phyloP scores from a whole-genome alignment of 805 yeast genomes.

The Starmerella ratchasimensis region DNA sequence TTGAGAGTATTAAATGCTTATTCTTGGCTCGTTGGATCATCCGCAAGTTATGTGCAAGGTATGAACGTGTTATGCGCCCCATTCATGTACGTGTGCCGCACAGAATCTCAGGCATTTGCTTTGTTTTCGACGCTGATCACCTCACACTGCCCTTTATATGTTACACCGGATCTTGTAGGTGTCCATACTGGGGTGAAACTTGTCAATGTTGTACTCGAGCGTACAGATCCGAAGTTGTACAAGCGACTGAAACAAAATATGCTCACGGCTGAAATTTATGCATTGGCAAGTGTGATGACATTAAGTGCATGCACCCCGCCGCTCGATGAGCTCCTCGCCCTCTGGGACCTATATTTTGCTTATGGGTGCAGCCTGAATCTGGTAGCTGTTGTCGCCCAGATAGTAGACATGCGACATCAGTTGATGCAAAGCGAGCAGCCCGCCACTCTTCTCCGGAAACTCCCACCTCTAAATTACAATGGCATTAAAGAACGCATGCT shows the following conservation, averaged over 20 bases:
- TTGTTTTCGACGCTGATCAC: slow-evolving; percentile 50
- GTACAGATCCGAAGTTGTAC: slow-evolving; percentile 60
- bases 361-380: slow-evolving; percentile 84
- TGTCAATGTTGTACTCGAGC: slow-evolving; percentile 58
- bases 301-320: slow-evolving; percentile 84
- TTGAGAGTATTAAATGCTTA: slow-evolving; percentile 59
- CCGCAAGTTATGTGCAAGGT: slow-evolving; percentile 52
- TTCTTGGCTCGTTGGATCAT: slow-evolving; percentile 35
- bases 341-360: slow-evolving; percentile 87
- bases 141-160: slow-evolving; percentile 59
- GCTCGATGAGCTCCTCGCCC: slow-evolving; percentile 50
- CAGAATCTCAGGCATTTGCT: slow-evolving; percentile 78
- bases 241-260: slow-evolving; percentile 46
- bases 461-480: slow-evolving; percentile 57
- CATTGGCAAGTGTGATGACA: slow-evolving; percentile 58
- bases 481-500: slow-evolving; percentile 66
- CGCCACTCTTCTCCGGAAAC: slow-evolving; percentile 57
- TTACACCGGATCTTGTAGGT: slow-evolving; percentile 64
- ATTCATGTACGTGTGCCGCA: slow-evolving; percentile 54
- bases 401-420: slow-evolving; percentile 51
- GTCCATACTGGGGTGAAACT: slow-evolving; percentile 62
- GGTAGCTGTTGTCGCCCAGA: slow-evolving; percentile 69
- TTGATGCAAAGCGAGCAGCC: slow-evolving; percentile 52
- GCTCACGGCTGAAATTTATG: slow-evolving; percentile 74
- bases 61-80: slow-evolving; percentile 82